A percentile compares a stretch with the other conserved stretches of the same genome.
These are phyloP conservation scores for Pholiota adiposa DNA, from an alignment of 1,284 basidiomycete species.

Conservation along the genomic window DNA sequence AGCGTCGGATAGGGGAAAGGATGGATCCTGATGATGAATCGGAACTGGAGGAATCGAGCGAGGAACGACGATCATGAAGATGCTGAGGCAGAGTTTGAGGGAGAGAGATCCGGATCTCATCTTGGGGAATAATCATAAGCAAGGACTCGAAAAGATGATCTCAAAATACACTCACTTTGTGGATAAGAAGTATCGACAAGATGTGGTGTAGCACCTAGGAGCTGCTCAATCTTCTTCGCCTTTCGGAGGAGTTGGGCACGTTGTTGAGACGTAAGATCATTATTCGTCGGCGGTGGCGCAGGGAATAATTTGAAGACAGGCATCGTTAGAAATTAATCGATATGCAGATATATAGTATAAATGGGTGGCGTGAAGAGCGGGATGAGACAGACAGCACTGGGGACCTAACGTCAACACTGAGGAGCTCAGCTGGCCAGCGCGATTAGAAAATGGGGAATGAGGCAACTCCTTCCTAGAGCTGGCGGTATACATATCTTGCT, in stretches of 20 bases:
- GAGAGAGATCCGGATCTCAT: constrained; percentile 15
- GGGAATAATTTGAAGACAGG: constrained; percentile 43
- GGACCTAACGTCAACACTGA: background rate
- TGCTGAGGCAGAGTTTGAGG: constrained; percentile 11
- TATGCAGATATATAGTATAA: background rate
- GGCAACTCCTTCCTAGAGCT: background rate
- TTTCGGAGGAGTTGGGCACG: constrained; percentile 60
- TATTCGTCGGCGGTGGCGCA: constrained; percentile 62
- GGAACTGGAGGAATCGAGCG: constrained; percentile 32
- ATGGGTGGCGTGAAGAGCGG: background rate
- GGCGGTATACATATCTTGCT: constrained; percentile 1
- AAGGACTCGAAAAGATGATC: background rate
- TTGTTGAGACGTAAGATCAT: constrained; percentile 55
- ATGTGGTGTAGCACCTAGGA: constrained; percentile 65
- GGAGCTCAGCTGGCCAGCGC: background rate
- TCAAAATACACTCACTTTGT: background rate
- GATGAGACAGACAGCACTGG: background rate
- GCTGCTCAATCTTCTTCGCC: constrained; percentile 61
- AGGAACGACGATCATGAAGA: constrained; percentile 20
- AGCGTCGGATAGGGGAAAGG: constrained; percentile 19
- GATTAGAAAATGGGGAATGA: background rate
- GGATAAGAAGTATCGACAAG: constrained; percentile 46
- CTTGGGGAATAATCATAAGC: constrained; percentile 4
- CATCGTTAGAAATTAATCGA: background rate
- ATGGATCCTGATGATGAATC: constrained; percentile 22